phyloP scores from a whole-genome alignment of 208 protist genomes.

The Angomonas deanei region DNA sequence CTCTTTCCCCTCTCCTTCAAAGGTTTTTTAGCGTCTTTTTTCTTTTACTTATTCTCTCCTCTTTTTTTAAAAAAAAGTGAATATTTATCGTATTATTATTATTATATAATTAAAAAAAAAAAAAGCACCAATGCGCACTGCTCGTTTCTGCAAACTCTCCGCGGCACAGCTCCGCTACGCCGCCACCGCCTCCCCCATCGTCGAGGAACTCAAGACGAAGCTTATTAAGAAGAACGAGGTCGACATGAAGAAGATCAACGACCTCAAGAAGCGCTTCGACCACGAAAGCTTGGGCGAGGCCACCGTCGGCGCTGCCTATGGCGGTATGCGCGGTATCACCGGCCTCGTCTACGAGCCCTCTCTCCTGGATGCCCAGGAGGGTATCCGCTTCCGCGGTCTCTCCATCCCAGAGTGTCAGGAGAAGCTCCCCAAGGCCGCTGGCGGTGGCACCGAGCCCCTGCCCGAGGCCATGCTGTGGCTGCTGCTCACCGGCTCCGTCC shows the following conservation, averaged over 20 bases:
- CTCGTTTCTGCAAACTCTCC: conserved; percentile 17
- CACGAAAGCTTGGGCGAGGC: conserved; percentile 81
- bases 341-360: conserved; percentile 96
- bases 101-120: not conserved
- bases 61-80: conserved; percentile 7
- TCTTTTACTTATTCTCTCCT: conserved; percentile 1
- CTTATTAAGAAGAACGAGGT: conserved; percentile 27
- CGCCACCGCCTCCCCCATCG: conserved; percentile 15
- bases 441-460: conserved; percentile 84
- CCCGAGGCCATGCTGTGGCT: conserved; percentile 97
- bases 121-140: conserved; percentile 23
- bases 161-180: conserved; percentile 1
- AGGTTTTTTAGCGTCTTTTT: not conserved
- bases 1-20: not conserved
- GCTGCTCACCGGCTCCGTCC: conserved; percentile 95
- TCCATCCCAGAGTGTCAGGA: conserved; percentile 94
- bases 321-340: conserved; percentile 95
- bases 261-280: conserved; percentile 80
- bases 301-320: conserved; percentile 89
- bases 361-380: conserved; percentile 92
- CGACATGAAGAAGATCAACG: conserved; percentile 64
- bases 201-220: conserved; percentile 47
- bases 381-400: conserved; percentile 96
- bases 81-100: not conserved
- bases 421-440: conserved; percentile 79